Conservation (phyloP, 768 basidiomycete genomes). For the Agrocybe praecox region DNA sequence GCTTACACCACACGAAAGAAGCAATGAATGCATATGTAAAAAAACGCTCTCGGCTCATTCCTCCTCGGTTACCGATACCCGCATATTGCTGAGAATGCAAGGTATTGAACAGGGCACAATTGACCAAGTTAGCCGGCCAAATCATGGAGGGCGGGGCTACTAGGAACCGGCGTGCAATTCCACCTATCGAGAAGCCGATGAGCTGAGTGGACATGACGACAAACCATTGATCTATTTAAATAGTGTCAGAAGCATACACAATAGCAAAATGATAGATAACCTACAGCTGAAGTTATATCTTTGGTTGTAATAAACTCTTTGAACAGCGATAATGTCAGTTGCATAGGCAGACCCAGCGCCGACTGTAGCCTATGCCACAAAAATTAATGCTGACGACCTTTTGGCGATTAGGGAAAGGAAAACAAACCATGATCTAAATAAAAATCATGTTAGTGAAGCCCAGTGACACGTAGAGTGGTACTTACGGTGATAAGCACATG, state of each 20-base stretch:
- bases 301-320: conserved; percentile 66
- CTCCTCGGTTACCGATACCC: conserved; percentile 61
- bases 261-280: conserved; percentile 14
- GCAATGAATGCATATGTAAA: conserved; percentile 62
- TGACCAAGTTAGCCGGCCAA: conserved; percentile 73
- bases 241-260: background rate
- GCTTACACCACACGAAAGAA: conserved; percentile 62
- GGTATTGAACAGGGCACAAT: conserved; percentile 76
- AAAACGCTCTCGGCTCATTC: conserved; percentile 70
- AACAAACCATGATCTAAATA: conserved; percentile 37
- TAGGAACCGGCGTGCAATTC: conserved; percentile 70
- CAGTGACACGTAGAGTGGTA: background rate
- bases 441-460: background rate
- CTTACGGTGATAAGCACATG: conserved; percentile 62
- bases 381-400: background rate
- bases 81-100: conserved; percentile 70
- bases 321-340: conserved; percentile 71
- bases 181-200: conserved; percentile 80
- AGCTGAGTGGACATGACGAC: conserved; percentile 69
- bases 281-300: conserved; percentile 59
- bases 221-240: conserved; percentile 62
- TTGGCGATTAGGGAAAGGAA: conserved; percentile 17
- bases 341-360: conserved; percentile 67
- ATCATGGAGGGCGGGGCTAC: conserved; percentile 66
- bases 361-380: conserved; percentile 50